These are phyloP conservation scores for Glutinoglossum americanum DNA, from an alignment of 495 filamentous ascomycete genomes.

Conservation along the genomic window DNA sequence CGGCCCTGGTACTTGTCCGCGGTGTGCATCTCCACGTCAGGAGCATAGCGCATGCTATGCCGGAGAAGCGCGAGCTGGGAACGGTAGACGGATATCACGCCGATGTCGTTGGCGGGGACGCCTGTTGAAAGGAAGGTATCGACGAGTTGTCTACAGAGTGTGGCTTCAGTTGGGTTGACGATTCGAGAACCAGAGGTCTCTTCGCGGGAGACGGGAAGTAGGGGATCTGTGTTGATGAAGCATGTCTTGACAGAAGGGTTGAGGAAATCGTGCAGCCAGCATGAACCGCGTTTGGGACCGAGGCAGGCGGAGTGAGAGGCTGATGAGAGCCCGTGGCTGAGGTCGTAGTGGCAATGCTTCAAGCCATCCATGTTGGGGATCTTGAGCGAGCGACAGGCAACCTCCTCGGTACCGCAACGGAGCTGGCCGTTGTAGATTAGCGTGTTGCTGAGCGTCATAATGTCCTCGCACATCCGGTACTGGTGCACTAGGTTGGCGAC, in stretches of 20 bases:
- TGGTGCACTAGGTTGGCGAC: constrained; percentile 86
- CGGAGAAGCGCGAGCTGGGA: constrained; percentile 55
- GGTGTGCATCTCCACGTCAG: constrained; percentile 75
- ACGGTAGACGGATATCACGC: constrained; percentile 97
- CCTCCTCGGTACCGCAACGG: constrained; percentile 63
- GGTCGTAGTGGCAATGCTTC: constrained; percentile 29
- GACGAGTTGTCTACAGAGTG: constrained; percentile 55
- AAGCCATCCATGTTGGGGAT: constrained; percentile 33
- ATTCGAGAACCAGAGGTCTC: constrained; percentile 59
- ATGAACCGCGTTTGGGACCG: constrained; percentile 26
- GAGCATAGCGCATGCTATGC: constrained; percentile 27
- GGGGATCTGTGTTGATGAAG: constrained; percentile 71
- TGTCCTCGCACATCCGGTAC: constrained; percentile 93
- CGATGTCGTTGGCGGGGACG: constrained; percentile 54
- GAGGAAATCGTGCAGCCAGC: constrained; percentile 70
- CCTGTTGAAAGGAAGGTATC: constrained; percentile 53
- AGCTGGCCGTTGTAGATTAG: constrained; percentile 79
- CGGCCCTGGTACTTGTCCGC: constrained; percentile 91
- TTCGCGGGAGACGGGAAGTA: constrained; percentile 42
- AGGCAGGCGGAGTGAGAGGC: constrained; percentile 26
- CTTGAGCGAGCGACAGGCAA: constrained; percentile 39
- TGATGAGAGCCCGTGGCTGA: constrained; percentile 15
- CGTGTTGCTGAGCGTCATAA: constrained; percentile 83
- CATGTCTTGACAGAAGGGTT: constrained; percentile 46
- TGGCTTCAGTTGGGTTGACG: constrained; percentile 61